phyloP scores from a whole-genome alignment of 495 filamentous ascomycete species.

The Neurospora africana region DNA sequence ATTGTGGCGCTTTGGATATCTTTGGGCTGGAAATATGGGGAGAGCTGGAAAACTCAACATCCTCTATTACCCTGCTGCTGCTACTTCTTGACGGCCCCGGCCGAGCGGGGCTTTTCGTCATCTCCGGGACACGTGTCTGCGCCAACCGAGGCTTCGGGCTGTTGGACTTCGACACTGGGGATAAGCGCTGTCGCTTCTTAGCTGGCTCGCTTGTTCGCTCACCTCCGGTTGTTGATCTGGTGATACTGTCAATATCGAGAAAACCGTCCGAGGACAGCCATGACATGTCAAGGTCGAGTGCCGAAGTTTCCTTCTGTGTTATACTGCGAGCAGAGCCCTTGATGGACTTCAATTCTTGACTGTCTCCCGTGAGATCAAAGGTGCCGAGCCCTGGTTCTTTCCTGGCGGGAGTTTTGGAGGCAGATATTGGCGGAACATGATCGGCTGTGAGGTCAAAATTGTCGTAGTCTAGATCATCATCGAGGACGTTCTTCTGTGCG shows the following conservation, averaged over 20 bases:
- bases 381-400: neutral
- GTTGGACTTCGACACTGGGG: neutral
- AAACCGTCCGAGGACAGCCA: neutral
- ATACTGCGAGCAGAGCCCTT: neutral
- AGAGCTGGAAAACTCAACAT: conserved; percentile 12
- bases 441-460: neutral
- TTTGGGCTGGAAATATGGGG: conserved; percentile 11
- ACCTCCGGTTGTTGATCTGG: neutral
- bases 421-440: neutral
- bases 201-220: neutral
- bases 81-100: conserved; percentile 8
- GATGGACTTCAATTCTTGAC: neutral
- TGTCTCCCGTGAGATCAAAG: neutral
- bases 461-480: neutral
- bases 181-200: neutral
- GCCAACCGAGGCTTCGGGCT: neutral
- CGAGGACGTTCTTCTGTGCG: neutral
- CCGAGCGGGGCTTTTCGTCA: neutral
- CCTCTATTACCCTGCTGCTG: neutral
- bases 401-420: neutral
- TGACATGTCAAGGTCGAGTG: neutral
- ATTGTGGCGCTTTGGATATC: neutral
- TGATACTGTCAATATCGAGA: neutral
- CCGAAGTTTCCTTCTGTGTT: neutral
- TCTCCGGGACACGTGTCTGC: neutral